Evolutionary conservation across 176 grass and related monocot species (phyloP).

Genomic region (Otatea glauca): DNA sequence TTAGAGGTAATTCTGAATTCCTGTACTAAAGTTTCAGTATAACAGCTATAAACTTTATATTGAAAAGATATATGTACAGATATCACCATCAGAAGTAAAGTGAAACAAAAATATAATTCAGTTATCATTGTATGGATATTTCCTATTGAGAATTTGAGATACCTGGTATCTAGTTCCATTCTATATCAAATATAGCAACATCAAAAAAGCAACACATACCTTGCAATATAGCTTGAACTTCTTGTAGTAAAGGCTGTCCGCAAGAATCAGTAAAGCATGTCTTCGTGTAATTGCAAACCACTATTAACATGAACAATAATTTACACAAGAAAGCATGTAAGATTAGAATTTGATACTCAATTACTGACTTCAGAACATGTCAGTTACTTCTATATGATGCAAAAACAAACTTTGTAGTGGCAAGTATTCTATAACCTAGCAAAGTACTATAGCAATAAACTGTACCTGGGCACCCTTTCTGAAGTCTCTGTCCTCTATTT

Average conservation of each 20-base stretch:
- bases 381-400: neutral
- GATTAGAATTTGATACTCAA: conserved; percentile 26
- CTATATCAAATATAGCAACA: conserved; percentile 30
- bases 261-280: conserved; percentile 95
- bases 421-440: conserved; percentile 28
- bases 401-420: conserved; percentile 3
- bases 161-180: conserved; percentile 10
- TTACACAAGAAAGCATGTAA: conserved; percentile 30
- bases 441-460: conserved; percentile 31
- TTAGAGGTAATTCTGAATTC: conserved; percentile 26
- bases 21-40: conserved; percentile 26
- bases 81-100: neutral
- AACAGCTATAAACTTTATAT: conserved; percentile 19
- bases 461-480: conserved; percentile 98
- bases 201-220: conserved; percentile 54
- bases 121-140: conserved; percentile 12
- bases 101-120: conserved; percentile 7
- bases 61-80: neutral
- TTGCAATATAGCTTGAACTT: conserved; percentile 99
- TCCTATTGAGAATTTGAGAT: neutral
- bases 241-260: conserved; percentile 87
- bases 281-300: conserved; percentile 95
- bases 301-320: conserved; percentile 55
- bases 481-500: conserved; percentile 80
- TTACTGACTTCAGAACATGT: conserved; percentile 11